Percentiles rank a stretch among this genome's conserved stretches.
Evolutionary conservation across 345 rosid genomes (phyloP).

Genomic region (Gossypium raimondii): DNA sequence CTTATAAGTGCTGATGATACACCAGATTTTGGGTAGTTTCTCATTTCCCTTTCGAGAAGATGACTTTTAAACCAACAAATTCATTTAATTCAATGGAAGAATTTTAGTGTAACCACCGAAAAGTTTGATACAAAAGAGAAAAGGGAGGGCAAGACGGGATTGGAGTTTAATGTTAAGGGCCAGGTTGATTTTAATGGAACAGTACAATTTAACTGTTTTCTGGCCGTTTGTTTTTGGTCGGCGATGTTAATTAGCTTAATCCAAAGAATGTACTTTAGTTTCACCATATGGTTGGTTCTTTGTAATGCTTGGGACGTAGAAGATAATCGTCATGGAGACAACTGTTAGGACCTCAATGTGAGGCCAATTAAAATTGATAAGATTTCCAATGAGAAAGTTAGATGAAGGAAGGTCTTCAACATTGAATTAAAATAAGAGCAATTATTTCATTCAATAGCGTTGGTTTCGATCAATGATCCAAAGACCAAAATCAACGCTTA

Average conservation of each 20-base stretch:
- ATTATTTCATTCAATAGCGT: background rate
- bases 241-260: background rate
- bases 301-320: background rate
- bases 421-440: background rate
- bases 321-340: background rate
- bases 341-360: background rate
- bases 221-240: background rate
- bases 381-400: background rate
- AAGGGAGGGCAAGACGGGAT: background rate
- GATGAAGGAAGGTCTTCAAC: background rate
- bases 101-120: background rate
- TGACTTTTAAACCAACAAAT: background rate
- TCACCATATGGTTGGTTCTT: background rate
- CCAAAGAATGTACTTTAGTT: background rate
- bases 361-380: constrained; percentile 3
- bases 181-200: background rate
- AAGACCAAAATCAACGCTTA: background rate
- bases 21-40: background rate
- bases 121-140: background rate
- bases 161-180: background rate
- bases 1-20: background rate
- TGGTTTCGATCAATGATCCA: background rate
- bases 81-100: background rate
- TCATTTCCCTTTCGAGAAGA: background rate
- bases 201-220: background rate